Evolutionary conservation across 495 filamentous ascomycete species (phyloP).

Genomic region (Glarea lozoyensis): DNA sequence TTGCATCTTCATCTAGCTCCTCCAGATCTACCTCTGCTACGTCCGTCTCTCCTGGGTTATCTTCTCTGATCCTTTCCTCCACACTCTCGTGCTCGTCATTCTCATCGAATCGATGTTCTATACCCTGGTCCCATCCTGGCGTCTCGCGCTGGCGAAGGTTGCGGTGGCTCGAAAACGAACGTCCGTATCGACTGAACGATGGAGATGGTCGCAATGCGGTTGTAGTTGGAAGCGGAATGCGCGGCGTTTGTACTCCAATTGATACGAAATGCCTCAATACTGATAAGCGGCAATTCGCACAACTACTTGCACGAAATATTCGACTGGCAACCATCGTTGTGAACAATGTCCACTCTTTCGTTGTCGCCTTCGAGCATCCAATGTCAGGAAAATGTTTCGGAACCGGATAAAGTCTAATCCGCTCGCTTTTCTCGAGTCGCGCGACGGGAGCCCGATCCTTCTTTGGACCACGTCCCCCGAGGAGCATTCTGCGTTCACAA

Average conservation of each 20-base stretch:
- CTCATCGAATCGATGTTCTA: too few relatives aligned
- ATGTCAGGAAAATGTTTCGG: slow-evolving; percentile 4
- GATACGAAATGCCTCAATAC: slow-evolving; percentile 15
- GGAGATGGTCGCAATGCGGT: background rate
- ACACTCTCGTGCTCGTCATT: too few relatives aligned
- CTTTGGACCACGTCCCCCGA: too few relatives aligned
- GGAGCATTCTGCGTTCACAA: too few relatives aligned
- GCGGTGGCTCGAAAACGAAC: background rate
- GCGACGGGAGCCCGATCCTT: too few relatives aligned
- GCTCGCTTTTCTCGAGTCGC: too few relatives aligned
- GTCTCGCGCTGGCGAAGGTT: too few relatives aligned
- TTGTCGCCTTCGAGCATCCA: background rate
- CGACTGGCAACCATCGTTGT: slow-evolving; percentile 14
- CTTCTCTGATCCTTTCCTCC: background rate
- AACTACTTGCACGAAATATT: slow-evolving; percentile 12
- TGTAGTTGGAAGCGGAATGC: background rate
- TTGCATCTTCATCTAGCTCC: slow-evolving; percentile 4
- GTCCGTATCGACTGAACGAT: background rate
- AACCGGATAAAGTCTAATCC: too few relatives aligned
- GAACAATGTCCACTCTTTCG: background rate
- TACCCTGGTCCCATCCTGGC: too few relatives aligned
- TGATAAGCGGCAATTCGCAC: slow-evolving; percentile 15
- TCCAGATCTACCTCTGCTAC: background rate
- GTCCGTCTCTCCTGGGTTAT: background rate
- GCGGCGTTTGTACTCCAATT: slow-evolving; percentile 6